Conservation (phyloP, 371 early-diverging fungal species). For the Mortierella sp. region DNA sequence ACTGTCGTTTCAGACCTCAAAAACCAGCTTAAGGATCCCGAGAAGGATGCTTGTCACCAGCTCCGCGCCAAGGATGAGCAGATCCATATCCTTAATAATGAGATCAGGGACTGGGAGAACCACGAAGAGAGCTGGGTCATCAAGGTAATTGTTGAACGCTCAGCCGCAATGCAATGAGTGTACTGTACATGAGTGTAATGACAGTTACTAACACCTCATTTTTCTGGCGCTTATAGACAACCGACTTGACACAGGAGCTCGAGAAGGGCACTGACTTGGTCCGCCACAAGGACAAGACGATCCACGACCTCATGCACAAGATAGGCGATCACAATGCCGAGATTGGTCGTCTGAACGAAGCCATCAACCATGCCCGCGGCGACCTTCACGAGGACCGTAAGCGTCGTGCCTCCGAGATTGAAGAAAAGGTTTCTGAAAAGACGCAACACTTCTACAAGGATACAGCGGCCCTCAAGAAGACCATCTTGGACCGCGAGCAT, state of each 20-base stretch:
- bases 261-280: not conserved
- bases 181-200: too few relatives aligned
- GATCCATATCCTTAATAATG: not conserved
- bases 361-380: slow-evolving; percentile 9
- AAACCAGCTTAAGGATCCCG: slow-evolving; percentile 20
- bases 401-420: slow-evolving; percentile 25
- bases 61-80: slow-evolving; percentile 14
- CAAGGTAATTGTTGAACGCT: slow-evolving; percentile 13
- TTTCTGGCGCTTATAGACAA: not conserved
- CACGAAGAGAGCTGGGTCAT: slow-evolving; percentile 39
- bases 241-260: slow-evolving; percentile 22
- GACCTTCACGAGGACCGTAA: slow-evolving; percentile 29
- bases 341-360: slow-evolving; percentile 27
- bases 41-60: slow-evolving; percentile 13
- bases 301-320: slow-evolving; percentile 20
- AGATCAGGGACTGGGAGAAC: slow-evolving; percentile 36
- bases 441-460: slow-evolving; percentile 41
- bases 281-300: slow-evolving; percentile 18
- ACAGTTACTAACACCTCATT: not conserved
- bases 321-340: slow-evolving; percentile 18
- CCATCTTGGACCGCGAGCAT: slow-evolving; percentile 41
- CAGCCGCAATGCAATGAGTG: not conserved
- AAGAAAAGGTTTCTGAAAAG: slow-evolving; percentile 19
- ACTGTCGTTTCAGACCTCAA: slow-evolving; percentile 11
- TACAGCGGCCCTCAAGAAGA: slow-evolving; percentile 58